These are phyloP conservation scores for Penicillium sp. DNA, from an alignment of 2,329 filamentous ascomycete species.

Conservation along the genomic window DNA sequence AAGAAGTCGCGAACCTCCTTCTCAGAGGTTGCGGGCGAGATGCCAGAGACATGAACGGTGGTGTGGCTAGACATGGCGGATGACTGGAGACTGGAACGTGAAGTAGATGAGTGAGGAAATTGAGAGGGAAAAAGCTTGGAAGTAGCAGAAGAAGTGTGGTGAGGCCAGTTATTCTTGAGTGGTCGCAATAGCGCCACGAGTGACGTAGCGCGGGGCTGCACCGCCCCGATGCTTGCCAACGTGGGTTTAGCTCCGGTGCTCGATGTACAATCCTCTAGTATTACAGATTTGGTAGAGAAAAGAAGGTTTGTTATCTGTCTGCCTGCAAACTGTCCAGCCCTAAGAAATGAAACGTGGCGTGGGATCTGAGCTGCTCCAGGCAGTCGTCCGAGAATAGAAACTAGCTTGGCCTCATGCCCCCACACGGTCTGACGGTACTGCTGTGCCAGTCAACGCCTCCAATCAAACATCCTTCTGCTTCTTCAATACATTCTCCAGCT, in stretches of 20 bases:
- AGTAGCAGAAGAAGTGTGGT: slow-evolving; percentile 1
- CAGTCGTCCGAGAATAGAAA: slow-evolving; percentile 2
- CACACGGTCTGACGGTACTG: not conserved
- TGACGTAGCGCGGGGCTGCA: slow-evolving; percentile 35
- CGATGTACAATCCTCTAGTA: not conserved
- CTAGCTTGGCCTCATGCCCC: not conserved
- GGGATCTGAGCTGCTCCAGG: slow-evolving; percentile 4
- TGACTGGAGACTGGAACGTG: not conserved
- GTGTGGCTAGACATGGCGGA: slow-evolving; percentile 52
- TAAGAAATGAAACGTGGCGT: slow-evolving; percentile 6
- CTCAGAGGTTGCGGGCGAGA: slow-evolving; percentile 75
- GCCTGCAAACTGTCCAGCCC: slow-evolving; percentile 14
- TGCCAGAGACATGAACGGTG: slow-evolving; percentile 87
- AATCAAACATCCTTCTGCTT: slow-evolving; percentile 25
- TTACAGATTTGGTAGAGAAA: not conserved
- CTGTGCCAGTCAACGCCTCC: not conserved
- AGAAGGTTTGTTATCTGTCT: slow-evolving; percentile 5
- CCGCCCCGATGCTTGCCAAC: no score
- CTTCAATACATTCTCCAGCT: slow-evolving; percentile 42
- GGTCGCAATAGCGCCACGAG: slow-evolving; percentile 30
- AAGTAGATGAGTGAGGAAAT: slow-evolving; percentile 5
- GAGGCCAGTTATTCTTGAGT: slow-evolving; percentile 21
- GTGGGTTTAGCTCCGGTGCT: no score
- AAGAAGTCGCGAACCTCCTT: slow-evolving; percentile 96
- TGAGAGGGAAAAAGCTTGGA: not conserved